Conservation (phyloP, 495 filamentous ascomycete genomes). For the Bryoglossum gracile region DNA sequence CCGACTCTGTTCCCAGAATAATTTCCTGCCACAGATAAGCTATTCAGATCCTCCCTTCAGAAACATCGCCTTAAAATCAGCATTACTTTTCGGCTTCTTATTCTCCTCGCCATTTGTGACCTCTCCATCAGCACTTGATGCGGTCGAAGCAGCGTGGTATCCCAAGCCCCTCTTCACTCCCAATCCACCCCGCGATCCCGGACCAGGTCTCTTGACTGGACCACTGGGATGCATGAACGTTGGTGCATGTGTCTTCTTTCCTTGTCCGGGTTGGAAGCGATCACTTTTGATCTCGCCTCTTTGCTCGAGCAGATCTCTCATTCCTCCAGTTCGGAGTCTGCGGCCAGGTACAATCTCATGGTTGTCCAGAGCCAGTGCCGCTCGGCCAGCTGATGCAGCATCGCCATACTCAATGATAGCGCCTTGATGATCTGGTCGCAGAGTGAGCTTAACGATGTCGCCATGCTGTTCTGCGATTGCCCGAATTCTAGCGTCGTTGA, state of each 20-base stretch:
- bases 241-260: slow-evolving; percentile 34
- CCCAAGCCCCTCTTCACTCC: slow-evolving; percentile 50
- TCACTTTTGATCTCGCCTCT: slow-evolving; percentile 43
- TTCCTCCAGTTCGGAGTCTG: slow-evolving; percentile 59
- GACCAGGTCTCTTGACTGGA: slow-evolving; percentile 49
- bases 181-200: slow-evolving; percentile 45
- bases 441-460: slow-evolving; percentile 52
- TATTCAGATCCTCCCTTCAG: slow-evolving; percentile 25
- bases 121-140: slow-evolving; percentile 18
- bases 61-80: slow-evolving; percentile 81
- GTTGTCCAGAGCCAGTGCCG: slow-evolving; percentile 64
- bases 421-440: slow-evolving; percentile 75
- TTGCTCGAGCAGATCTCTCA: slow-evolving; percentile 58
- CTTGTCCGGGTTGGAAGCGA: slow-evolving; percentile 33
- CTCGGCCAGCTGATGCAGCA: slow-evolving; percentile 63
- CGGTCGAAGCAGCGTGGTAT: slow-evolving; percentile 31
- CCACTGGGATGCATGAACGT: slow-evolving; percentile 43
- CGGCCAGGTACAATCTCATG: slow-evolving; percentile 57
- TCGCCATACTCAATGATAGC: slow-evolving; percentile 78
- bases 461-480: slow-evolving; percentile 58
- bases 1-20: no score
- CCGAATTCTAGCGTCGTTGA: slow-evolving; percentile 64
- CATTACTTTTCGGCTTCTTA: slow-evolving; percentile 64
- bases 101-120: slow-evolving; percentile 48
- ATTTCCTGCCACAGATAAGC: no score